Evolutionary conservation across 2,329 filamentous ascomycete species (phyloP).

Genomic region (Scytalidium sp.): DNA sequence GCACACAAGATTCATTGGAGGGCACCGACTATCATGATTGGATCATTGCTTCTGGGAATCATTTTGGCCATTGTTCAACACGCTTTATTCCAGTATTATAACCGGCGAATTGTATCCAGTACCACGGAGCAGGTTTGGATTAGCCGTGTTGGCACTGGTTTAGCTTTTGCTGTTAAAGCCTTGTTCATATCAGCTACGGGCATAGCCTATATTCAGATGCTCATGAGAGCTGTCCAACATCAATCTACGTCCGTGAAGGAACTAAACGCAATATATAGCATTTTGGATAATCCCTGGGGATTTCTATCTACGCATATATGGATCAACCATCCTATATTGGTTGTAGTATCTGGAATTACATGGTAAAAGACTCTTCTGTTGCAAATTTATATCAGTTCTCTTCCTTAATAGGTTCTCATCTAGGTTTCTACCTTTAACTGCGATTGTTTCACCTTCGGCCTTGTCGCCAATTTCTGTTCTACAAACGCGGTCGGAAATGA

Average conservation of each 20-base stretch:
- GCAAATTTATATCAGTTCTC: too few species aligned
- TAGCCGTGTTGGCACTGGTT: not conserved
- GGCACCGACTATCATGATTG: constrained; percentile 10
- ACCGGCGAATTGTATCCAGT: constrained; percentile 7
- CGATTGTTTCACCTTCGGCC: not conserved
- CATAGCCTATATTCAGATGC: not conserved
- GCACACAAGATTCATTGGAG: not conserved
- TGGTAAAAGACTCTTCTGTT: not conserved
- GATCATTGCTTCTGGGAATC: constrained; percentile 8
- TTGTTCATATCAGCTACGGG: not conserved
- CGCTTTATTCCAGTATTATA: constrained; percentile 6
- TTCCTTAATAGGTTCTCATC: too few species aligned
- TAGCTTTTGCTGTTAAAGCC: not conserved
- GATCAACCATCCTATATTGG: not conserved
- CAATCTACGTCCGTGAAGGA: not conserved
- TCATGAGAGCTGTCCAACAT: not conserved
- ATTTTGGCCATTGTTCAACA: constrained; percentile 10
- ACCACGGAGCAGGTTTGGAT: not conserved
- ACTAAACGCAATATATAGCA: not conserved
- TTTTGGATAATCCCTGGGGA: not conserved
- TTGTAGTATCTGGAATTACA: not conserved
- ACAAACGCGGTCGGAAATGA: constrained; percentile 9
- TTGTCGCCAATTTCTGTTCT: constrained; percentile 7
- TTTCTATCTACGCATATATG: constrained; percentile 8
- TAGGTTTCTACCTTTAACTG: not conserved